Evolutionary conservation across 352 stramenopile genomes (phyloP).

Genomic region (Phytophthora macrochlamydospora): DNA sequence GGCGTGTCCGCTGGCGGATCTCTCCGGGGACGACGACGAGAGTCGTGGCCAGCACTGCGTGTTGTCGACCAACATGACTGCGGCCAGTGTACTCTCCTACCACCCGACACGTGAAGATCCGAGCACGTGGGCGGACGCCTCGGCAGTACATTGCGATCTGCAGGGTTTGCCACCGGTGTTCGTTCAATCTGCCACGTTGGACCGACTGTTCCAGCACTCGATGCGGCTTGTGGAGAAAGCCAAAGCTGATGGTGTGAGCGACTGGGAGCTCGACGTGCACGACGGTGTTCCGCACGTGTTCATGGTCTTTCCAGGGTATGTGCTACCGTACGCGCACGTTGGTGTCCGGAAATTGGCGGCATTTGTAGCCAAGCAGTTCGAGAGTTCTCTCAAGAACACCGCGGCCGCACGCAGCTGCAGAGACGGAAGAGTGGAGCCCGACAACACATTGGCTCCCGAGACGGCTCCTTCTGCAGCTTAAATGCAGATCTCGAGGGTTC

Average conservation of each 20-base stretch:
- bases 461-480: background rate
- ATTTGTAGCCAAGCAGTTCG: slow-evolving; percentile 19
- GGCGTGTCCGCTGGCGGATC: slow-evolving; percentile 18
- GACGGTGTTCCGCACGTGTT: slow-evolving; percentile 27
- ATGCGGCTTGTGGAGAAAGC: slow-evolving; percentile 27
- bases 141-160: slow-evolving; percentile 28
- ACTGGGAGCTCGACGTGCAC: slow-evolving; percentile 32
- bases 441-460: background rate
- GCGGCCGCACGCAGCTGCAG: background rate
- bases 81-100: slow-evolving; percentile 3
- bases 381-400: background rate
- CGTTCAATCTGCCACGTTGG: slow-evolving; percentile 23
- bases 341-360: slow-evolving; percentile 19
- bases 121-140: slow-evolving; percentile 19
- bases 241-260: slow-evolving; percentile 22
- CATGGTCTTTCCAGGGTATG: slow-evolving; percentile 19
- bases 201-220: slow-evolving; percentile 19
- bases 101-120: slow-evolving; percentile 7
- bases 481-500: background rate
- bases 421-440: background rate
- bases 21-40: slow-evolving; percentile 3
- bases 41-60: slow-evolving; percentile 10
- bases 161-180: slow-evolving; percentile 21
- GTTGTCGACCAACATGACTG: slow-evolving; percentile 4
- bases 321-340: slow-evolving; percentile 23